Percentiles rank a stretch among this genome's conserved stretches.
Conservation (phyloP, 2,329 filamentous ascomycete genomes). For the Penicillium palitans region DNA sequence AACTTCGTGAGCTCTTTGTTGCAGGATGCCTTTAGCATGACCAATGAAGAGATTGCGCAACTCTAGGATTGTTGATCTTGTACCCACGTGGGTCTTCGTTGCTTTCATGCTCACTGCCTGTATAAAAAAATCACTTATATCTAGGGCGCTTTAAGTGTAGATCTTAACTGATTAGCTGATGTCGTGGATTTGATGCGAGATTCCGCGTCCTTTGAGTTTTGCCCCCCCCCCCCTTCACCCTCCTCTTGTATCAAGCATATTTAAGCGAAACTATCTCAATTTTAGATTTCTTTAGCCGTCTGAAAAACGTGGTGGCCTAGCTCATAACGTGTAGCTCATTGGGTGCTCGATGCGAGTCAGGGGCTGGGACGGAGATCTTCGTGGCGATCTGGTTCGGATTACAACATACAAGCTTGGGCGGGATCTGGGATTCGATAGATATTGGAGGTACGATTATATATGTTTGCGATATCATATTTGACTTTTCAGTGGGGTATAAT, state of each 20-base stretch:
- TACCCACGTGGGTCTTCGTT: background rate
- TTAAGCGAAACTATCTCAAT: background rate
- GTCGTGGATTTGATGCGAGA: background rate
- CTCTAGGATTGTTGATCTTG: background rate
- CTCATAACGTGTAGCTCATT: background rate
- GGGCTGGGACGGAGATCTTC: constrained; percentile 20
- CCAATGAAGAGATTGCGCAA: background rate
- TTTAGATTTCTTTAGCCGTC: background rate
- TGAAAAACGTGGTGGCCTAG: background rate
- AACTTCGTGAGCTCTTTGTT: background rate
- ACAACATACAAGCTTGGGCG: background rate
- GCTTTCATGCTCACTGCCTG: background rate
- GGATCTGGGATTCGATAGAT: background rate
- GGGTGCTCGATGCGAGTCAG: constrained; percentile 11
- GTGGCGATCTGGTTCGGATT: constrained; percentile 12
- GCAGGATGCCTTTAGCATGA: background rate
- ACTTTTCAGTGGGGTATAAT: background rate
- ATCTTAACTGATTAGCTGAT: background rate
- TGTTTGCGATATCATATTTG: background rate
- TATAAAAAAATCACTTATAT: background rate
- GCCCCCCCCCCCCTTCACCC: background rate
- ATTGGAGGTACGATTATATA: background rate
- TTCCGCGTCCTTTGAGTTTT: constrained; percentile 4
- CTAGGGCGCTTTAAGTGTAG: background rate
- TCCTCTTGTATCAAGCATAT: background rate